Evolutionary conservation across 2,329 filamentous ascomycete species (phyloP).

Genomic region (Xylariales sp.): DNA sequence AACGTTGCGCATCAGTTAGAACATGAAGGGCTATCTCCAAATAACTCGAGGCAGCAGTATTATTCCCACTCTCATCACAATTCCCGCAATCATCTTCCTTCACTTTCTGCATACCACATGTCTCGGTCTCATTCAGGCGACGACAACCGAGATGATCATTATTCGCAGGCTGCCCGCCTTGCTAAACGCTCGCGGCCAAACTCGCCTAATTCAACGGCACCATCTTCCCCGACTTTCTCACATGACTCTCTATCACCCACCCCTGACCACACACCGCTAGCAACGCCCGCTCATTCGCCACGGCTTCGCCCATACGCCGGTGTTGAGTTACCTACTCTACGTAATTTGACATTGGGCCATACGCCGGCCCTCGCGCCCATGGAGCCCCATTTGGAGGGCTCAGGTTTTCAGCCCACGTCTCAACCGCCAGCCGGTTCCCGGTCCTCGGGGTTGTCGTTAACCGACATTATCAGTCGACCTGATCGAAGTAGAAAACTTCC

Average conservation of each 20-base stretch:
- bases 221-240: constrained; percentile 95
- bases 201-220: constrained; percentile 94
- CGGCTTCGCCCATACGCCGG: constrained; percentile 83
- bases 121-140: constrained; percentile 87
- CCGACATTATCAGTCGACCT: constrained; percentile 90
- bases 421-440: constrained; percentile 50
- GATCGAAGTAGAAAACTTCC: constrained; percentile 91
- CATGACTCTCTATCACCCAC: constrained; percentile 96
- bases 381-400: constrained; percentile 65
- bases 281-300: constrained; percentile 94
- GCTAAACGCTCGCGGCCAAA: constrained; percentile 92
- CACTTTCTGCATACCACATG: constrained; percentile 92
- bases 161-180: constrained; percentile 73
- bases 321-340: constrained; percentile 87
- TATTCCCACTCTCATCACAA: constrained; percentile 61
- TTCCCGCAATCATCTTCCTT: constrained; percentile 74
- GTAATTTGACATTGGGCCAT: constrained; percentile 68
- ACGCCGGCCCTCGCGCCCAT: constrained; percentile 69
- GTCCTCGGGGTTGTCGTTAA: constrained; percentile 80
- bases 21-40: constrained; percentile 62
- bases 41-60: constrained; percentile 64
- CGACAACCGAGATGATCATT: constrained; percentile 81
- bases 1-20: constrained; percentile 72
- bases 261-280: constrained; percentile 97
- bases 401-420: constrained; percentile 57